phyloP scores from a whole-genome alignment of 768 basidiomycete species.

The Phlebiopsis flavidoalba region DNA sequence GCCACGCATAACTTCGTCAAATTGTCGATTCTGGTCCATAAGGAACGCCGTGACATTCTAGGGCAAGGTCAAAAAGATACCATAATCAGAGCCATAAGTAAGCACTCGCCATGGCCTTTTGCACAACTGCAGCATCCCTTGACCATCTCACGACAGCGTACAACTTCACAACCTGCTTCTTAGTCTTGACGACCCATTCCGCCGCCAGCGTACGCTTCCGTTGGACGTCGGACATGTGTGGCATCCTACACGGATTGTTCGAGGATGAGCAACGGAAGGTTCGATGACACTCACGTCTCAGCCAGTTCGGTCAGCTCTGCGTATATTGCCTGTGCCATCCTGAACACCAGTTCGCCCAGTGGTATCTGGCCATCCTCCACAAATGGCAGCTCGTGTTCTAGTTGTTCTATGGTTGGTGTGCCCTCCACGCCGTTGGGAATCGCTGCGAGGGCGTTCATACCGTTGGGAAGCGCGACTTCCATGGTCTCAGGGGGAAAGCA shows the following conservation, averaged over 20 bases:
- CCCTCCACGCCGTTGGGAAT: constrained; percentile 29
- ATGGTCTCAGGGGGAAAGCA: neutral
- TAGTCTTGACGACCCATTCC: constrained; percentile 86
- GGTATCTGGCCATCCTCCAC: constrained; percentile 72
- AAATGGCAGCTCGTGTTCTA: constrained; percentile 70
- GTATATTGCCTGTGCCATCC: constrained; percentile 75
- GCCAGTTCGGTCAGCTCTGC: constrained; percentile 77
- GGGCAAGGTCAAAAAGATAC: neutral
- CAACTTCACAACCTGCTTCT: constrained; percentile 86
- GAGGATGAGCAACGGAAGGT: neutral
- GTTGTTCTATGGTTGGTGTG: constrained; percentile 43
- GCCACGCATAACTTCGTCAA: constrained; percentile 61
- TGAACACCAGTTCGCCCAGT: constrained; percentile 68
- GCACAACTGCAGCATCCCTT: constrained; percentile 75
- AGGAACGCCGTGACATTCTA: constrained; percentile 88
- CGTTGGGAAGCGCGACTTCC: neutral
- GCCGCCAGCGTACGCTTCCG: constrained; percentile 76
- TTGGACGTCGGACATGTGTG: constrained; percentile 75
- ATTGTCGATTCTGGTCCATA: constrained; percentile 79
- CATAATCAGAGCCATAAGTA: neutral
- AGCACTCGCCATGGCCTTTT: constrained; percentile 73
- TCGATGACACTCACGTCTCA: constrained; percentile 63
- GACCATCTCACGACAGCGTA: constrained; percentile 88
- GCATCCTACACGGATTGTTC: constrained; percentile 35
- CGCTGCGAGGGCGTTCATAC: neutral